Conservation (phyloP, 306 rosid genomes). For the Boehmeria nivea region DNA sequence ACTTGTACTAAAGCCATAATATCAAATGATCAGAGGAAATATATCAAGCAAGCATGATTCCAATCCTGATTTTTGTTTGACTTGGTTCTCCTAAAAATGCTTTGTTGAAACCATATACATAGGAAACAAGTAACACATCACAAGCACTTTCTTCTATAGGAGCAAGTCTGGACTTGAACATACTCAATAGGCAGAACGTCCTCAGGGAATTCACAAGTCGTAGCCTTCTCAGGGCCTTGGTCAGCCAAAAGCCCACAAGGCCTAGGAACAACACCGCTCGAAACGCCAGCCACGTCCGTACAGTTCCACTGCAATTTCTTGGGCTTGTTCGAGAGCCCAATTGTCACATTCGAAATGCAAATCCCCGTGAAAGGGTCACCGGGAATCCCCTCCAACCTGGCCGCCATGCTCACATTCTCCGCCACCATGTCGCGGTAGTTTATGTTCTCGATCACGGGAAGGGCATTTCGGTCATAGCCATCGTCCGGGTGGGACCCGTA, state of each 20-base stretch:
- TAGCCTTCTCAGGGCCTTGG: constrained; percentile 34
- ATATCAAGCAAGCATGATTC: too few species aligned
- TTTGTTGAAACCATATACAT: not conserved
- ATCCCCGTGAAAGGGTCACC: constrained; percentile 59
- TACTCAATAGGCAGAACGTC: constrained; percentile 41
- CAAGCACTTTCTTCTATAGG: constrained; percentile 30
- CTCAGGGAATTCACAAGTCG: constrained; percentile 49
- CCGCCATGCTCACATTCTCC: constrained; percentile 64
- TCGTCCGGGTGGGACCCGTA: constrained; percentile 71
- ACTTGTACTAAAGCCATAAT: too few species aligned
- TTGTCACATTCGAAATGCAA: constrained; percentile 68
- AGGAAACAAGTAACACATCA: constrained; percentile 1
- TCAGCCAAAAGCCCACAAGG: constrained; percentile 53
- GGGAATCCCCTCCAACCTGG: constrained; percentile 55
- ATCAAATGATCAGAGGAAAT: too few species aligned
- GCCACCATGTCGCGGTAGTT: constrained; percentile 60
- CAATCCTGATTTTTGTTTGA: too few species aligned
- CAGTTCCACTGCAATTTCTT: constrained; percentile 67
- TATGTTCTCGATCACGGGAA: constrained; percentile 49
- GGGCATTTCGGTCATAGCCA: constrained; percentile 54
- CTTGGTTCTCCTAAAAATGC: not conserved
- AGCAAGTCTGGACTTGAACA: constrained; percentile 42
- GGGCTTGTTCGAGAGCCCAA: constrained; percentile 42
- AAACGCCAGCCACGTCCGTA: constrained; percentile 54
- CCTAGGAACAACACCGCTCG: constrained; percentile 49